Evolutionary conservation across 2,329 filamentous ascomycete species (phyloP), one percentile per base, ranked within the genome.

Genomic region (Colletotrichum zoysiae): DNA sequence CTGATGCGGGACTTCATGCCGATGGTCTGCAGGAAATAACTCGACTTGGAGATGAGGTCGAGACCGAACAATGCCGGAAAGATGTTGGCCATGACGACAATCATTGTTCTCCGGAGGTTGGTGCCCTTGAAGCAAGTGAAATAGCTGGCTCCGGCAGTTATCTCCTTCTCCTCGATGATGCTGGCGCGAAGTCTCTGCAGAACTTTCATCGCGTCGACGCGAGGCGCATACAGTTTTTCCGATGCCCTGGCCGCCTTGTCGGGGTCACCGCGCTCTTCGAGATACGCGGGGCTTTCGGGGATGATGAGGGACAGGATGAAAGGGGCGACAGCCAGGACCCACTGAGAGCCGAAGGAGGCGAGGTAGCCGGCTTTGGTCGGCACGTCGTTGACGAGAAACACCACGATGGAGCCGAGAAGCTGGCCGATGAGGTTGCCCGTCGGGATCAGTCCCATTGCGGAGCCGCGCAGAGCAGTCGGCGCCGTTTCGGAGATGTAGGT

Each of bases 21-120:
- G 2, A 82, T 75, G 57, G 78, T 78, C 12, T 81, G 74, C 1
- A 78, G 71, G 33, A 81, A 81, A 42, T 86, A 86, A 51, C 81
- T 84, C 1, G 80, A 78, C 56, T 82, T 82, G 1, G 81, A 79
- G 1, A 86, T 77, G 4, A 87, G 78, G 0, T 81, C 78, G 0
- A 86, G 77, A 0, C 85, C 85, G 50, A 86, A 86, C 53, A 86
- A 75, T 51, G 81, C 79, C 1, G 84, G 83, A 2, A 86, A 72
- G 5, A 82, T 71, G 57, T 81, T 82, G 0, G 83, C 82, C 69
- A 84, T 82, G 14, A 81, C 76, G 68, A 82, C 80, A 44, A 85
- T 81, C 40, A 81, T 75, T 0, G 83, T 84, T 20, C 84, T 75
- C 2, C 84, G 79, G 1, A 82, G 76, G 59, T 88, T 82, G 0